Percentiles rank a stretch among this genome's conserved stretches.
Evolutionary conservation across 805 yeast species (phyloP).

Genomic region (Saccharomycopsis lassenensis): DNA sequence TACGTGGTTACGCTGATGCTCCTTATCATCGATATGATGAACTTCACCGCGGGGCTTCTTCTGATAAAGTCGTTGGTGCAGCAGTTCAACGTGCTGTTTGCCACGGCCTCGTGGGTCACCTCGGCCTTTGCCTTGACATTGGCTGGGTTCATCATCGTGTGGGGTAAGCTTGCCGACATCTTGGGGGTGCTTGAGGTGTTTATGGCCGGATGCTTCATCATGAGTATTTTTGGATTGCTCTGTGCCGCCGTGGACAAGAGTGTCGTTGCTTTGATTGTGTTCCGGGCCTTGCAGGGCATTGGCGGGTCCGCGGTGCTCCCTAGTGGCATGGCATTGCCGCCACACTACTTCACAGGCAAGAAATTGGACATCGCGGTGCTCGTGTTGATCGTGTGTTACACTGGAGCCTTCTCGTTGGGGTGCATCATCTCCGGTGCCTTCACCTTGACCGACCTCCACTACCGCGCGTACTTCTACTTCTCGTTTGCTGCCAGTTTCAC

Average conservation of each 20-base stretch:
- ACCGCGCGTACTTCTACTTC: constrained; percentile 9
- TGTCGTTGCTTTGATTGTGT: constrained; percentile 27
- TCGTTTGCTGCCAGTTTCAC: constrained; percentile 18
- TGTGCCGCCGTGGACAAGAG: constrained; percentile 28
- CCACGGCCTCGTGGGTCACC: constrained; percentile 27
- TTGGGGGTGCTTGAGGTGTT: constrained; percentile 23
- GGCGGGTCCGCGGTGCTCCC: constrained; percentile 34
- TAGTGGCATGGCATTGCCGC: constrained; percentile 26
- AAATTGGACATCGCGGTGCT: constrained; percentile 23
- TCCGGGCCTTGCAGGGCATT: constrained; percentile 37
- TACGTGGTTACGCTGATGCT: too few relatives aligned
- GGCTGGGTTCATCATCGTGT: constrained; percentile 32
- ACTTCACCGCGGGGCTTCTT: too few relatives aligned
- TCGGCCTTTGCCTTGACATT: constrained; percentile 34
- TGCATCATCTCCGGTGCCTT: constrained; percentile 16
- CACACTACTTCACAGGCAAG: constrained; percentile 23
- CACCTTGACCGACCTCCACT: constrained; percentile 7
- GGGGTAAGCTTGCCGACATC: constrained; percentile 34
- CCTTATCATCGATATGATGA: too few relatives aligned
- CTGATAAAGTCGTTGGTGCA: too few relatives aligned
- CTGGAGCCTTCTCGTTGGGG: constrained; percentile 20
- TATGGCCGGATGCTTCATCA: constrained; percentile 31
- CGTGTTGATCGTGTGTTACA: constrained; percentile 21
- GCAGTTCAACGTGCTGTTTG: constrained; percentile 1
- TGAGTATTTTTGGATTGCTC: constrained; percentile 27